Base-by-base conservation (phyloP, 2,329 filamentous ascomycete species). In the Periconia sp. region DNA sequence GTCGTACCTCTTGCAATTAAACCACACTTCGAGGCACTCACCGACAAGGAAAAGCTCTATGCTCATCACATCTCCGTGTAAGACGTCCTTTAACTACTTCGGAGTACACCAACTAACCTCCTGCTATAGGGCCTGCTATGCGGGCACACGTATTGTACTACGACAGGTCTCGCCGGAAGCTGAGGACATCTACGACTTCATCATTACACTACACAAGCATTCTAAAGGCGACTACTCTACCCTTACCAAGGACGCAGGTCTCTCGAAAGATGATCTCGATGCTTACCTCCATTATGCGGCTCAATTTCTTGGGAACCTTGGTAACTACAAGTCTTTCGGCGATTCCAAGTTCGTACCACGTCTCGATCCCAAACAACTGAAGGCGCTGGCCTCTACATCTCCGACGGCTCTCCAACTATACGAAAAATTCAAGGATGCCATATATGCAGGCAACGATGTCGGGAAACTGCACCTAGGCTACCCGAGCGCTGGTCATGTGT, bases 1-100 rank as follows among this genome's bases (percentile, higher is more conserved):
- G 85, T 97, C 52, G 93, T 97, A 54, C 86, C 88, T 45, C 84
- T 99, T 47, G 88, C 91, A 73, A 94, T 97, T 73, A 91, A 91
- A 77, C 90, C 91, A 71, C 93, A 97, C 76, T 99, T 97, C 66
- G 89, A 93, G 51, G 85, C 86, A 35, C 76, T 94, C 56, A 82
- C 77, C 49, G 84, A 90, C 66, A 81, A 89, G 71, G 85, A 96
- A 78, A 92, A 93, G 79, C 87, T 89, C 70, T 97, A 97, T 81
- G 90, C 92, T 59, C 92, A 97, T 77, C 92, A 74, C 50, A 66
- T 76, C 55, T 75, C 73, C 37, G 53, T 73, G 74, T 76, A 66
- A 49, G 62, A 14, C 23, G 27, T 6, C 40, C 11, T 53, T 62
- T 23, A 64, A 13, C 11, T 30, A 17, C 2, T n/a, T 13, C 17